Conservation (phyloP, 768 basidiomycete species). For the Kwoniella newhampshirensis region DNA sequence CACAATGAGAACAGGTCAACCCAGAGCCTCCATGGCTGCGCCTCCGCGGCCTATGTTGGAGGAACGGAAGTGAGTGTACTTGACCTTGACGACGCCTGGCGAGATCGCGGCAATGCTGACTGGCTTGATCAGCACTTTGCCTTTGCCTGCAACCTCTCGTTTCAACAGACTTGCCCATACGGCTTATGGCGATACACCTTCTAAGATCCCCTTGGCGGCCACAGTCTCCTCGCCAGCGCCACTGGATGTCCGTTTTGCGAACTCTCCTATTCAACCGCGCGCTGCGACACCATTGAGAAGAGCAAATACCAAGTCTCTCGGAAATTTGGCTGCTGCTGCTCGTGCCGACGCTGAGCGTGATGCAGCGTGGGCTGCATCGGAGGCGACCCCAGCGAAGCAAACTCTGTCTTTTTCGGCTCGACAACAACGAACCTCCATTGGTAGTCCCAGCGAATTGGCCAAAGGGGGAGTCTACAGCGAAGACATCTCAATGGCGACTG, state of each 20-base stretch:
- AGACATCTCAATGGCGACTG: conserved; percentile 42
- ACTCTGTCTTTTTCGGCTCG: conserved; percentile 17
- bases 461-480: conserved; percentile 24
- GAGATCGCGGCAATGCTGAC: neutral
- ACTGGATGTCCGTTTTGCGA: conserved; percentile 16
- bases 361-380: conserved; percentile 8
- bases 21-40: conserved; percentile 31
- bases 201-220: conserved; percentile 42
- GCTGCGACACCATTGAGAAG: conserved; percentile 30
- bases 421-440: conserved; percentile 38
- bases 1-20: conserved; percentile 3
- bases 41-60: conserved; percentile 31
- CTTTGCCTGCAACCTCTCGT: conserved; percentile 23
- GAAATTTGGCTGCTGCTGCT: conserved; percentile 34
- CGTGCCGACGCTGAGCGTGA: conserved; percentile 28
- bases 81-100: too few species aligned
- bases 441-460: conserved; percentile 39
- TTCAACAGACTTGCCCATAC: conserved; percentile 26
- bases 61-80: conserved; percentile 42
- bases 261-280: conserved; percentile 2
- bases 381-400: conserved; percentile 43
- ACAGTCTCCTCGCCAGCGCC: conserved; percentile 21
- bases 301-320: conserved; percentile 42
- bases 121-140: conserved; percentile 25
- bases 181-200: conserved; percentile 43